Evolutionary conservation across 305 asterid genomes (phyloP).

Genomic region (Galium porrigens): DNA sequence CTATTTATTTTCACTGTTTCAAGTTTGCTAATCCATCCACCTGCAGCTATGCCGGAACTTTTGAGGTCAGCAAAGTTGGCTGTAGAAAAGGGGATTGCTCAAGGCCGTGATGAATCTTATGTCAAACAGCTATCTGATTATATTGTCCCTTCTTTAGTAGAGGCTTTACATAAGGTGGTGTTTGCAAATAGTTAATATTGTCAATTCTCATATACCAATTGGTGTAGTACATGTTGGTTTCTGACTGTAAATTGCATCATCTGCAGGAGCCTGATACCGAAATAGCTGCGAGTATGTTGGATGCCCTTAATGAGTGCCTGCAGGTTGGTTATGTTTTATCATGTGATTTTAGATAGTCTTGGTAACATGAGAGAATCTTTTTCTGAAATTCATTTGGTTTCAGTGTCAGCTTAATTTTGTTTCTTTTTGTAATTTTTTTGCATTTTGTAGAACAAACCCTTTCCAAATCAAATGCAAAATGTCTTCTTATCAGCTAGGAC

Average conservation of each 20-base stretch:
- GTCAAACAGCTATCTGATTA: conserved; percentile 82
- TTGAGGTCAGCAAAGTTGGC: conserved; percentile 84
- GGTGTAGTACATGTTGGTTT: conserved; percentile 1
- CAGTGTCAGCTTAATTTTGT: background rate
- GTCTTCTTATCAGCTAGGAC: background rate
- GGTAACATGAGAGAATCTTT: background rate
- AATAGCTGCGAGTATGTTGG: conserved; percentile 72
- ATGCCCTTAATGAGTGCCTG: conserved; percentile 66
- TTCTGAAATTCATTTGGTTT: background rate
- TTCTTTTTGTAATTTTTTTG: background rate
- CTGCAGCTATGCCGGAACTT: conserved; percentile 89
- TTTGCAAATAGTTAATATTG: conserved; percentile 5
- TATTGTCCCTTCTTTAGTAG: conserved; percentile 77
- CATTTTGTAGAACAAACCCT: background rate
- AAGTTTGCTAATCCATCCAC: conserved; percentile 7
- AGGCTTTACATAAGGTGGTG: conserved; percentile 83
- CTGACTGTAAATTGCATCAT: conserved; percentile 18
- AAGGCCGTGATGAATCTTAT: conserved; percentile 78
- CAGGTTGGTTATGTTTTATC: conserved; percentile 39
- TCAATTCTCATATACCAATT: background rate
- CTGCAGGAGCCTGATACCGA: conserved; percentile 84
- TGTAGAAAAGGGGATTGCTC: conserved; percentile 84
- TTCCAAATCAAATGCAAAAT: background rate
- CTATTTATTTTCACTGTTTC: background rate
- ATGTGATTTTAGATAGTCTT: background rate